phyloP scores from a whole-genome alignment of 768 basidiomycete species.

The Suillus bovinus region DNA sequence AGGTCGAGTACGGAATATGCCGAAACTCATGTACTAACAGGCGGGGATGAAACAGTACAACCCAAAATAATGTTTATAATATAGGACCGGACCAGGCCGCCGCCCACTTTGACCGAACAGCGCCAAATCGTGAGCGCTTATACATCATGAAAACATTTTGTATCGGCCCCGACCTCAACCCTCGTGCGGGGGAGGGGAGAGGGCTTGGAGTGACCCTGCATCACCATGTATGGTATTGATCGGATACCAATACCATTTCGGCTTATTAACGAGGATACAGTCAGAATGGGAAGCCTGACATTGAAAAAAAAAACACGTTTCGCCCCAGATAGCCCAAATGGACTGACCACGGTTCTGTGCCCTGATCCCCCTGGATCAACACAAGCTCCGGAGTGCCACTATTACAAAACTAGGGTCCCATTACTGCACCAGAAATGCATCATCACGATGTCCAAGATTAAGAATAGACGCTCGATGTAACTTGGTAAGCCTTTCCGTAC shows the following conservation, averaged over 20 bases:
- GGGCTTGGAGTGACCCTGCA: not conserved
- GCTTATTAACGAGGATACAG: not conserved
- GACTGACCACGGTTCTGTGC: not conserved
- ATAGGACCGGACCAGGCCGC: constrained; percentile 4
- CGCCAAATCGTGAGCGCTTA: not conserved
- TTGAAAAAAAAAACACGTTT: not conserved
- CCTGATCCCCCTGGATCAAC: not conserved
- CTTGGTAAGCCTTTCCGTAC: not conserved
- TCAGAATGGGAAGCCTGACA: not conserved
- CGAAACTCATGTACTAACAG: constrained; percentile 28
- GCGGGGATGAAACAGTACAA: constrained; percentile 13
- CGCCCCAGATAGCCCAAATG: constrained; percentile 5
- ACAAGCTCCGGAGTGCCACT: not conserved
- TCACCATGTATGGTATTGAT: not conserved
- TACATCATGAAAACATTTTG: not conserved
- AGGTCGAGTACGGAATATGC: constrained; percentile 22
- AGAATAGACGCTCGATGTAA: not conserved
- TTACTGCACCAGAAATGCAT: not conserved
- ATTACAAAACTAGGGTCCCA: not conserved
- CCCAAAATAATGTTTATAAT: not conserved
- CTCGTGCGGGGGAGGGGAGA: too few relatives aligned
- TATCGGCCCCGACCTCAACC: constrained; percentile 18
- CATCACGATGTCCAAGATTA: not conserved
- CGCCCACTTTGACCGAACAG: constrained; percentile 1
- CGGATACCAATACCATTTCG: constrained; percentile 6